Evolutionary conservation across 2,329 filamentous ascomycete species (phyloP).

Genomic region (Magnaporthiopsis rhizophila): DNA sequence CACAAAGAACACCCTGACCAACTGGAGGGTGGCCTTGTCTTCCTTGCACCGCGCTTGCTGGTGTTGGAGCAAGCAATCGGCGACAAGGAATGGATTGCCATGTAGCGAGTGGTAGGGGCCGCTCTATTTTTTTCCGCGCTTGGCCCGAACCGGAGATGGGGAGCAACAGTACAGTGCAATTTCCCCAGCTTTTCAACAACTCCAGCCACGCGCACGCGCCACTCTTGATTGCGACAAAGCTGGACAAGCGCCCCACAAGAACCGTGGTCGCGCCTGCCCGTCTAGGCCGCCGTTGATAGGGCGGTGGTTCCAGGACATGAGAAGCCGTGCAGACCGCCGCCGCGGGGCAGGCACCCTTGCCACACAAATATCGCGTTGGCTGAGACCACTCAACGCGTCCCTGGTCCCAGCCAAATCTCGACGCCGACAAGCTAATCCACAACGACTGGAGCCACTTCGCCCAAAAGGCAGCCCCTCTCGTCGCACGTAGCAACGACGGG

Average conservation of each 20-base stretch:
- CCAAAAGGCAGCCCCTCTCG: background rate
- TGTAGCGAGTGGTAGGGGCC: background rate
- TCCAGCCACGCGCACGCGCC: background rate
- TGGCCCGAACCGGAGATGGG: background rate
- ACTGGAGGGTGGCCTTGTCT: background rate
- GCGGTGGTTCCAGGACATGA: background rate
- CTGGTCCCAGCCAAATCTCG: background rate
- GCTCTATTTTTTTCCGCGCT: background rate
- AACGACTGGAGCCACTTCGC: background rate
- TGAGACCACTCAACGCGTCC: background rate
- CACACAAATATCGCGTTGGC: background rate
- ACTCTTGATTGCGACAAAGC: background rate
- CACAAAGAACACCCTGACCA: background rate
- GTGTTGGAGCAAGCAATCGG: background rate
- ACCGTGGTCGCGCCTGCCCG: no score
- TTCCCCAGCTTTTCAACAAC: background rate
- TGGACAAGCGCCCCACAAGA: background rate
- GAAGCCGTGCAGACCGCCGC: background rate
- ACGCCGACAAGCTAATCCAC: background rate
- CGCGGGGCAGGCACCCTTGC: background rate
- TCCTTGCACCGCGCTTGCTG: background rate
- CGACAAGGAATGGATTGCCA: background rate
- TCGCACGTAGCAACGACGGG: background rate
- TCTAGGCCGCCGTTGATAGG: background rate
- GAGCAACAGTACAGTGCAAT: background rate